These are phyloP conservation scores for Rasamsonia emersonii DNA, from an alignment of 2,329 filamentous ascomycete genomes.

Conservation along the genomic window DNA sequence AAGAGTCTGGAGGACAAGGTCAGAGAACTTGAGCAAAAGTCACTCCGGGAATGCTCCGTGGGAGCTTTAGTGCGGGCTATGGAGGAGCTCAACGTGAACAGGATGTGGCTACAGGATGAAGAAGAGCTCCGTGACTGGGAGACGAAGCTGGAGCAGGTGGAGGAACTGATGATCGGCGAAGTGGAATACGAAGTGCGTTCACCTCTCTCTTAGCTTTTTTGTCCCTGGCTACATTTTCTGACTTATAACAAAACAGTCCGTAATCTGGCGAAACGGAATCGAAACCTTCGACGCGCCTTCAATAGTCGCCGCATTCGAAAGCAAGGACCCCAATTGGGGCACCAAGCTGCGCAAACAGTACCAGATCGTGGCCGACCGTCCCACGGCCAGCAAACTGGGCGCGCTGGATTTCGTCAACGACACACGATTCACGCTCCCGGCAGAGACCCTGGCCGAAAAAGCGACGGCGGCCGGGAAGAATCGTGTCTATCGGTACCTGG, in stretches of 20 bases:
- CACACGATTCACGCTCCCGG: conserved; percentile 21
- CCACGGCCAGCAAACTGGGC: conserved; percentile 33
- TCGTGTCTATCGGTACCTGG: conserved; percentile 31
- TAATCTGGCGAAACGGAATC: conserved; percentile 38
- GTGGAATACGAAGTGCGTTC: conserved; percentile 33
- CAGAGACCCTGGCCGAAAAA: conserved; percentile 22
- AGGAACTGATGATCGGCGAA: conserved; percentile 36
- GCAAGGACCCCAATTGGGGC: conserved; percentile 18
- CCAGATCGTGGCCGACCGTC: conserved; percentile 31
- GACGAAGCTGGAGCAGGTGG: conserved; percentile 20
- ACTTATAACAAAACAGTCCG: conserved; percentile 22
- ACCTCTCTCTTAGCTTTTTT: no score
- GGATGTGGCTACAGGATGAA: conserved; percentile 37
- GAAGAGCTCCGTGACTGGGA: conserved; percentile 31
- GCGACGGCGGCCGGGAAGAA: conserved; percentile 15
- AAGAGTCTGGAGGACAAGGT: conserved; percentile 20
- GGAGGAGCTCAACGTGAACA: conserved; percentile 28
- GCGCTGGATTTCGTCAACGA: conserved; percentile 30
- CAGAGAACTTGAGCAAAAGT: conserved; percentile 16
- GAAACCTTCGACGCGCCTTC: conserved; percentile 25
- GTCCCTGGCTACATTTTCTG: no score
- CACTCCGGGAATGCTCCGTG: conserved; percentile 22
- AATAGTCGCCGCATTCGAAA: conserved; percentile 27
- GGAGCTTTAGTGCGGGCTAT: conserved; percentile 26
- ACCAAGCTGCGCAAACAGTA: conserved; percentile 31